These are phyloP conservation scores for Voacanga thouarsii DNA, from an alignment of 257 asterid species.

Conservation along the genomic window DNA sequence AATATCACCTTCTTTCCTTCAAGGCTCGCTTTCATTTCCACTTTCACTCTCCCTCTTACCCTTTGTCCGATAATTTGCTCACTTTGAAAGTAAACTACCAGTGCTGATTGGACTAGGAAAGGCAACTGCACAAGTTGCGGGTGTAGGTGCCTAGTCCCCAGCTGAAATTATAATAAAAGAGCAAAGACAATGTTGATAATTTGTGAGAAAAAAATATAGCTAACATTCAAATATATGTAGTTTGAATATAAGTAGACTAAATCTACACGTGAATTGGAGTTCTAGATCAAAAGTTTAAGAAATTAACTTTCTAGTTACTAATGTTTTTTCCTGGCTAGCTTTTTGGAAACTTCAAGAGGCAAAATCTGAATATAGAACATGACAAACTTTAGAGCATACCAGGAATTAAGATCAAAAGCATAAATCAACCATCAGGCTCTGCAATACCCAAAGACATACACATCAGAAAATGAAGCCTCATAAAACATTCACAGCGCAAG, in stretches of 20 bases:
- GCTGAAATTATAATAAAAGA: background rate
- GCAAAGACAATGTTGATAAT: background rate
- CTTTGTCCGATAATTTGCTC: background rate
- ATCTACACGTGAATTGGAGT: background rate
- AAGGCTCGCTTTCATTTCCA: conserved; percentile 54
- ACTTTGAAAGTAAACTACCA: background rate
- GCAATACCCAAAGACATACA: background rate
- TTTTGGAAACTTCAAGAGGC: background rate
- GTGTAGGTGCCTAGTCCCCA: background rate
- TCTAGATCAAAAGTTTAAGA: background rate
- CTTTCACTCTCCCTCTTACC: background rate
- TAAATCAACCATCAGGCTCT: background rate
- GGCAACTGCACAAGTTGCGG: background rate
- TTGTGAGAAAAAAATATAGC: background rate
- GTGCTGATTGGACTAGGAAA: background rate
- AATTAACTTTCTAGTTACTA: background rate
- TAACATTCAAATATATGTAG: background rate
- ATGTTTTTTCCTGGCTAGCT: background rate
- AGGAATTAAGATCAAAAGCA: background rate
- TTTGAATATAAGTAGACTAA: background rate
- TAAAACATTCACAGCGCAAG: background rate
- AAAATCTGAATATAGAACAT: background rate
- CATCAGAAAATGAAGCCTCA: background rate
- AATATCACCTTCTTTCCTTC: conserved; percentile 75
- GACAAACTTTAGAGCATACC: background rate